phyloP scores from a whole-genome alignment of 1,139 yeast genomes.

The Lodderomyces elongisporus region DNA sequence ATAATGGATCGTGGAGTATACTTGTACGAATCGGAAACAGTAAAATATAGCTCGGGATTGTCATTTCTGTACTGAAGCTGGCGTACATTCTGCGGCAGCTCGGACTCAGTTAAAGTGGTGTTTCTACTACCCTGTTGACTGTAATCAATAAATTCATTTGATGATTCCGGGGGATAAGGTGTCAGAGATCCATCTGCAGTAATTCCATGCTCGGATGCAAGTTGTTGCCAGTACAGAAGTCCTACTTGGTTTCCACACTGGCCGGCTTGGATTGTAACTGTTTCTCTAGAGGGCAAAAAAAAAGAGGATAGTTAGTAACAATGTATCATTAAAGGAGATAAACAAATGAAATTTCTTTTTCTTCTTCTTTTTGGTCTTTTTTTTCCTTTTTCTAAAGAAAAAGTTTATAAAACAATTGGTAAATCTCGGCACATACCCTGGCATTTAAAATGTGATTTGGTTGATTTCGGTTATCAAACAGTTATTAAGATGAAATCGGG shows the following conservation, averaged over 20 bases:
- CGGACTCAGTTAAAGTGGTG: neutral
- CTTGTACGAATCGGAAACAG: conserved; percentile 61
- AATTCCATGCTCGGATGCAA: conserved; percentile 86
- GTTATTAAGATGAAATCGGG: no score
- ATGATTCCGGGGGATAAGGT: conserved; percentile 19
- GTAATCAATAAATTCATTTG: conserved; percentile 3
- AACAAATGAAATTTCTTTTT: neutral
- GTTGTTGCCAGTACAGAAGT: conserved; percentile 86
- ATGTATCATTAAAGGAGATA: neutral
- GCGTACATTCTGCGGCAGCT: neutral
- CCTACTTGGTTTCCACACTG: conserved; percentile 99
- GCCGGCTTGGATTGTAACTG: conserved; percentile 50
- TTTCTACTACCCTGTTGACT: neutral
- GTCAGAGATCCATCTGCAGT: conserved; percentile 60
- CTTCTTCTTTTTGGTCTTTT: no score
- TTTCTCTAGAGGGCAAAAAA: conserved; percentile 21
- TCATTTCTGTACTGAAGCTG: conserved; percentile 45
- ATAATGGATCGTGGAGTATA: conserved; percentile 86
- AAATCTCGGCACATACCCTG: no score
- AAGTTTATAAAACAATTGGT: no score
- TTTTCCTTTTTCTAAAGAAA: no score
- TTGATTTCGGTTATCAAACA: no score
- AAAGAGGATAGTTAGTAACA: conserved; percentile 1
- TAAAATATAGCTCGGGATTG: conserved; percentile 80
- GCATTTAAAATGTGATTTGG: no score